Evolutionary conservation across 2,329 filamentous ascomycete species (phyloP).

Genomic region (Aspergillus latus): DNA sequence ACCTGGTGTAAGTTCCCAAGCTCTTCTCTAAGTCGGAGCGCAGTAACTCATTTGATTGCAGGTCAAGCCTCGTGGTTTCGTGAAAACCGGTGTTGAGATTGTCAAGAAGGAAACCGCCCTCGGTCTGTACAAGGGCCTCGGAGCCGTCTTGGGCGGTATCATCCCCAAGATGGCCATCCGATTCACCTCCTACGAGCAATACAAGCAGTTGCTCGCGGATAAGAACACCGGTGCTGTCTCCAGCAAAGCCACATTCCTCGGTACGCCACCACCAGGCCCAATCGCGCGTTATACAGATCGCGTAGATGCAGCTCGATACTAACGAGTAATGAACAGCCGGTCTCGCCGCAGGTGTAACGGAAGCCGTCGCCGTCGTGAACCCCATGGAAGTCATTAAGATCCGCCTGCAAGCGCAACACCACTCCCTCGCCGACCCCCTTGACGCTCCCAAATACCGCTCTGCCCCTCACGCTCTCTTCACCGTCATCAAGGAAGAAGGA

Average conservation of each 20-base stretch:
- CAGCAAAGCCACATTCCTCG: conserved; percentile 69
- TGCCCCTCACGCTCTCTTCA: conserved; percentile 79
- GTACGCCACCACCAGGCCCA: conserved; percentile 45
- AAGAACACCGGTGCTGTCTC: conserved; percentile 65
- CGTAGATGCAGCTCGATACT: not conserved
- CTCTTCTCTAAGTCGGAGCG: not conserved
- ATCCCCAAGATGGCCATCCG: conserved; percentile 99
- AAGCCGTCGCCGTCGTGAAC: conserved; percentile 93
- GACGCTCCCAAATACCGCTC: conserved; percentile 97
- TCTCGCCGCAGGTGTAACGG: conserved; percentile 87
- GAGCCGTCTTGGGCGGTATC: conserved; percentile 92
- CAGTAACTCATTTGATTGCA: conserved; percentile 25
- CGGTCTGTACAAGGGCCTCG: conserved; percentile 96
- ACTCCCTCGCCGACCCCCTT: conserved; percentile 94
- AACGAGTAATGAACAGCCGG: conserved; percentile 58
- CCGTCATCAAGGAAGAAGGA: conserved; percentile 89
- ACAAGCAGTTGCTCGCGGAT: conserved; percentile 80
- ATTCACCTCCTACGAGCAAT: conserved; percentile 95
- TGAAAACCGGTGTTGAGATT: conserved; percentile 82
- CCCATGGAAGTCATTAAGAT: conserved; percentile 99
- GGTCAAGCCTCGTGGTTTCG: conserved; percentile 79
- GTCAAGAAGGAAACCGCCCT: conserved; percentile 86
- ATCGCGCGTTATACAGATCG: not conserved
- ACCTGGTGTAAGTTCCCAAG: conserved; percentile 63
- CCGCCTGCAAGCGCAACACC: conserved; percentile 93